phyloP scores from a whole-genome alignment of 192 early-diverging fungal species.

The Mortierella claussenii region DNA sequence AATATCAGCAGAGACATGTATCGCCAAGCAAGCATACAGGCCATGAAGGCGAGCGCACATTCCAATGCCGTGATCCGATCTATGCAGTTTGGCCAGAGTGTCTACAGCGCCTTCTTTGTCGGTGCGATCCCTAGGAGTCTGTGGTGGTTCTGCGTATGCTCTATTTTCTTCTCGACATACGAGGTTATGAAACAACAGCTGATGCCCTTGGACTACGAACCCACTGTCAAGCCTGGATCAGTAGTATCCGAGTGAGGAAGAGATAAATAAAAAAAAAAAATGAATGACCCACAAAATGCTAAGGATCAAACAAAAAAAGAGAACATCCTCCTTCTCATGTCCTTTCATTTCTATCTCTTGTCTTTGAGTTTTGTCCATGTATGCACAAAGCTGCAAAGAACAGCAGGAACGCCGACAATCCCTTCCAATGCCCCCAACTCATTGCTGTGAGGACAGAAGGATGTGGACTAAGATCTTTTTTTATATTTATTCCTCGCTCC shows the following conservation, averaged over 20 bases:
- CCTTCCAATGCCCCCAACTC: too few relatives aligned
- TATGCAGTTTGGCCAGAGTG: conserved; percentile 23
- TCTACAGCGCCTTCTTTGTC: conserved; percentile 67
- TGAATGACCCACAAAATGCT: too few relatives aligned
- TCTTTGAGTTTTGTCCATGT: too few relatives aligned
- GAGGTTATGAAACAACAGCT: conserved; percentile 61
- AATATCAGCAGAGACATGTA: conserved; percentile 46
- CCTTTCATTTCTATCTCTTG: too few relatives aligned
- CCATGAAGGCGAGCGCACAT: conserved; percentile 13
- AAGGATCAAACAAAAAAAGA: too few relatives aligned
- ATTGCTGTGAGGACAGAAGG: too few relatives aligned
- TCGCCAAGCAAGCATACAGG: conserved; percentile 19
- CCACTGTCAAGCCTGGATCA: not conserved
- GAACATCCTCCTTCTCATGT: too few relatives aligned
- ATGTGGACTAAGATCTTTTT: too few relatives aligned
- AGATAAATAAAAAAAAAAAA: conserved; percentile 12
- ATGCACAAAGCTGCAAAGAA: too few relatives aligned
- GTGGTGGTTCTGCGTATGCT: conserved; percentile 85
- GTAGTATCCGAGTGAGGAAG: conserved; percentile 6
- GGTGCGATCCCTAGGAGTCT: conserved; percentile 69
- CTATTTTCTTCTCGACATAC: conserved; percentile 82
- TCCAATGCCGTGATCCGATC: conserved; percentile 21
- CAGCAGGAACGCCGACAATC: too few relatives aligned
- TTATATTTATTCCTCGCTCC: too few relatives aligned
- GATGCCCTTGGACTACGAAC: conserved; percentile 52